These are phyloP conservation scores for Pyricularia pennisetigena DNA, from an alignment of 2,329 filamentous ascomycete species.

Conservation along the genomic window DNA sequence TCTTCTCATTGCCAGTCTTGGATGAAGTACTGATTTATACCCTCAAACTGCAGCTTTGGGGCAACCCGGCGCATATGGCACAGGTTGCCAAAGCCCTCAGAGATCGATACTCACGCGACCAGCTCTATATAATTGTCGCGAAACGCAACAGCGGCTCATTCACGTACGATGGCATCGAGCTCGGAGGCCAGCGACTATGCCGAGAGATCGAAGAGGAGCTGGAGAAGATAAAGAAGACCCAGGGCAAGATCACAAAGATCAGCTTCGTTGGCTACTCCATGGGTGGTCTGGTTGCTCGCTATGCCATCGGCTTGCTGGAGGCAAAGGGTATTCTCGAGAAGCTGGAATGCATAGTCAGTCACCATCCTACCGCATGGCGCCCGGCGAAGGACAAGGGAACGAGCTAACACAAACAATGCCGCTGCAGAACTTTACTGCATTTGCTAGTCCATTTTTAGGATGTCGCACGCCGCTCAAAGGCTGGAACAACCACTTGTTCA, in stretches of 20 bases:
- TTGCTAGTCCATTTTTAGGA: slow-evolving; percentile 78
- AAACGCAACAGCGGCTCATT: slow-evolving; percentile 66
- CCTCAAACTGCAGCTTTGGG: slow-evolving; percentile 52
- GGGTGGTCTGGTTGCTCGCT: slow-evolving; percentile 77
- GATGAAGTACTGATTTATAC: neutral
- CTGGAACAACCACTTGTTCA: slow-evolving; percentile 60
- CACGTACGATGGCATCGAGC: slow-evolving; percentile 61
- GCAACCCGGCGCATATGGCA: slow-evolving; percentile 64
- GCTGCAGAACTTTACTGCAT: slow-evolving; percentile 76
- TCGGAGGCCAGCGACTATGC: slow-evolving; percentile 57
- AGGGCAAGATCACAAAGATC: slow-evolving; percentile 67
- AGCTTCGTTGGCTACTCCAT: slow-evolving; percentile 86
- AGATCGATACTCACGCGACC: slow-evolving; percentile 47
- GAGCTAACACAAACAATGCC: neutral
- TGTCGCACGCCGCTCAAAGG: slow-evolving; percentile 60
- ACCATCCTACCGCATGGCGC: neutral
- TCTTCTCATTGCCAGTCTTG: neutral
- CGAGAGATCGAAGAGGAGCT: slow-evolving; percentile 58
- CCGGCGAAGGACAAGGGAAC: neutral
- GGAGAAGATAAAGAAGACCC: slow-evolving; percentile 44
- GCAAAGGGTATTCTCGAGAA: slow-evolving; percentile 71
- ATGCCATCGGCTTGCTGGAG: slow-evolving; percentile 75
- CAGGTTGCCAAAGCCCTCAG: slow-evolving; percentile 58
- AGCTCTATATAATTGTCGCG: slow-evolving; percentile 60
- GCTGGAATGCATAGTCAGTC: slow-evolving; percentile 62